These are phyloP conservation scores for Lactarius hengduanensis DNA, from an alignment of 768 basidiomycete species.

Conservation along the genomic window DNA sequence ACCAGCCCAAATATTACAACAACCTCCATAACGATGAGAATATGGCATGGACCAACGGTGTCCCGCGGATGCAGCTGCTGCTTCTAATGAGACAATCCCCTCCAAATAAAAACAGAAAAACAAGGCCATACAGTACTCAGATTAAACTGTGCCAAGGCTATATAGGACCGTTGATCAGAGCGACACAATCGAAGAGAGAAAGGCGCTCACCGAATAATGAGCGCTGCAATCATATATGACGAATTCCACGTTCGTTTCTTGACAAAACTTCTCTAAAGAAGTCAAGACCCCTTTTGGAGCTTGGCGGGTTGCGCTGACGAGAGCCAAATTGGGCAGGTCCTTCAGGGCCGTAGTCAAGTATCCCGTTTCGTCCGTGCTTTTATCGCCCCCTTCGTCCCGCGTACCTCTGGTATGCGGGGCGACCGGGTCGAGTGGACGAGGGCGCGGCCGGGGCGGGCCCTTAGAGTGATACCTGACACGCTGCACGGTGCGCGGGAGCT, in stretches of 20 bases:
- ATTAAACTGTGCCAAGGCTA: slow-evolving; percentile 23
- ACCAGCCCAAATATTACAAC: background rate
- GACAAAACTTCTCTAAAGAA: slow-evolving; percentile 20
- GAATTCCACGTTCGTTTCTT: slow-evolving; percentile 15
- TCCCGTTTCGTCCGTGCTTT: slow-evolving; percentile 9
- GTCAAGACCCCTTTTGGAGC: background rate
- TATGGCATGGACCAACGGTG: background rate
- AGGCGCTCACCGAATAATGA: slow-evolving; percentile 19
- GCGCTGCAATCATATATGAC: slow-evolving; percentile 11
- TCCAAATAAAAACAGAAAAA: background rate
- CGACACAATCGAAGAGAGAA: background rate
- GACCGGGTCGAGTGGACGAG: background rate
- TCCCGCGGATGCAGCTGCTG: background rate
- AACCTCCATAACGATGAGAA: background rate
- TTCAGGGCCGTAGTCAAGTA: slow-evolving; percentile 15
- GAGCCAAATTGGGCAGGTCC: slow-evolving; percentile 19
- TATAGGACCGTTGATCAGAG: background rate
- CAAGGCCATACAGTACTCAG: background rate
- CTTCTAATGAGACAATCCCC: background rate
- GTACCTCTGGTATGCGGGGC: background rate
- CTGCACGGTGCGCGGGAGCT: slow-evolving; percentile 13
- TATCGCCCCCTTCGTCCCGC: slow-evolving; percentile 6
- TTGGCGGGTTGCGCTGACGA: slow-evolving; percentile 8
- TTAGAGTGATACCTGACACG: slow-evolving; percentile 13
- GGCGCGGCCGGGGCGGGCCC: background rate